These are phyloP conservation scores for Taxawa tesnikishii DNA, from an alignment of 2,329 filamentous ascomycete species.

Conservation along the genomic window DNA sequence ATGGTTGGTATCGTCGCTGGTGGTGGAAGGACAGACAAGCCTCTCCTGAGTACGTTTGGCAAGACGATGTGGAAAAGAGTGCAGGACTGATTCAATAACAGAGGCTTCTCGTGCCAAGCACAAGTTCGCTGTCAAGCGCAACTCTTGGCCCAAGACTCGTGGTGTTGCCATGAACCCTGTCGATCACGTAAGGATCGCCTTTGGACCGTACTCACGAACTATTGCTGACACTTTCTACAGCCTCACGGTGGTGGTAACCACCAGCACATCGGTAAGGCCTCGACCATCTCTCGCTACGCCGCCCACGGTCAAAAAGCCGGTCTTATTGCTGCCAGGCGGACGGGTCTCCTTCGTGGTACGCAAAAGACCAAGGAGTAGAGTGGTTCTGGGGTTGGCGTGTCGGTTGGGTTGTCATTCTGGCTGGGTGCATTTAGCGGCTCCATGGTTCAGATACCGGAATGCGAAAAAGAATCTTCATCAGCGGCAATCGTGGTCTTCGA, in stretches of 20 bases:
- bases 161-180: slow-evolving; percentile 99
- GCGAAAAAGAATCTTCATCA: no score
- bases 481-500: no score
- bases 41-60: slow-evolving; percentile 85
- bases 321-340: slow-evolving; percentile 99
- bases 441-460: no score
- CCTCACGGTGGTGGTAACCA: slow-evolving; percentile 78
- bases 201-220: slow-evolving; percentile 11
- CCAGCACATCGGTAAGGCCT: slow-evolving; percentile 99
- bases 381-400: slow-evolving; percentile 16
- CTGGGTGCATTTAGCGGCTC: no score
- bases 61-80: no score
- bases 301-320: slow-evolving; percentile 98
- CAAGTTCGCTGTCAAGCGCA: slow-evolving; percentile 99
- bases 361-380: slow-evolving; percentile 91
- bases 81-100: no score
- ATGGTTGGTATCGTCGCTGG: slow-evolving; percentile 99
- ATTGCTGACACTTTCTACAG: slow-evolving; percentile 19
- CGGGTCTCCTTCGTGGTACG: slow-evolving; percentile 99
- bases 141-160: slow-evolving; percentile 99
- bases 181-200: slow-evolving; percentile 57
- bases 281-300: slow-evolving; percentile 97
- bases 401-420: slow-evolving; percentile 16
- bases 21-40: slow-evolving; percentile 99
- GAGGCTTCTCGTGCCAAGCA: slow-evolving; percentile 99